These are phyloP conservation scores for Fraxinus paxiana DNA, from an alignment of 305 asterid genomes.

Conservation along the genomic window DNA sequence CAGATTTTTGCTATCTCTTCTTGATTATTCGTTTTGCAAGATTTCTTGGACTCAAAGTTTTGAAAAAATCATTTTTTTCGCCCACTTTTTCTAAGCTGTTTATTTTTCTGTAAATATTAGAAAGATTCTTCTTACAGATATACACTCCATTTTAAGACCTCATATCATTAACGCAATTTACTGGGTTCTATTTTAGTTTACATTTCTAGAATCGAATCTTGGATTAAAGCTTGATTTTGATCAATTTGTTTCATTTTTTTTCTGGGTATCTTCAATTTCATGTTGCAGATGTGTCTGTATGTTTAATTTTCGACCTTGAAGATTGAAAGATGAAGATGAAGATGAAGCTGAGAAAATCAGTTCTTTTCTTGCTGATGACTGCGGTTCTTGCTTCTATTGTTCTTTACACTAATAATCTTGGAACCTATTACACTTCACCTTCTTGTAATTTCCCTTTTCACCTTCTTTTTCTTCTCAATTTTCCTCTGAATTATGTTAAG, in stretches of 20 bases:
- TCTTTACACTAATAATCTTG: constrained; percentile 41
- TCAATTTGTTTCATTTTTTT: neutral
- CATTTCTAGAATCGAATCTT: neutral
- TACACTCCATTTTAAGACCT: neutral
- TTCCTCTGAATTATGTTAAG: neutral
- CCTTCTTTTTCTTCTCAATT: neutral
- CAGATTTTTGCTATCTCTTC: neutral
- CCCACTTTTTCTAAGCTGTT: neutral
- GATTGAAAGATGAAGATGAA: neutral
- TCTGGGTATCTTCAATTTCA: neutral
- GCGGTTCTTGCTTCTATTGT: constrained; percentile 7
- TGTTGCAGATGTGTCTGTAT: neutral
- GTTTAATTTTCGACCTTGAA: neutral
- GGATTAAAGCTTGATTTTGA: neutral
- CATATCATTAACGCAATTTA: neutral
- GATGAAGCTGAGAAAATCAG: constrained; percentile 21
- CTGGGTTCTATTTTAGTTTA: constrained; percentile 3
- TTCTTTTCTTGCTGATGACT: constrained; percentile 48
- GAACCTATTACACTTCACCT: constrained; percentile 45
- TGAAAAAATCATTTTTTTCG: neutral
- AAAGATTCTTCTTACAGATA: constrained; percentile 2
- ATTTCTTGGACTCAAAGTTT: neutral
- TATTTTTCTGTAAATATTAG: neutral
- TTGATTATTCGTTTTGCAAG: neutral
- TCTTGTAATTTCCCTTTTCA: constrained; percentile 37